These are phyloP conservation scores for Iris macrosiphon DNA, from an alignment of 106 monocot genomes.

Conservation along the genomic window DNA sequence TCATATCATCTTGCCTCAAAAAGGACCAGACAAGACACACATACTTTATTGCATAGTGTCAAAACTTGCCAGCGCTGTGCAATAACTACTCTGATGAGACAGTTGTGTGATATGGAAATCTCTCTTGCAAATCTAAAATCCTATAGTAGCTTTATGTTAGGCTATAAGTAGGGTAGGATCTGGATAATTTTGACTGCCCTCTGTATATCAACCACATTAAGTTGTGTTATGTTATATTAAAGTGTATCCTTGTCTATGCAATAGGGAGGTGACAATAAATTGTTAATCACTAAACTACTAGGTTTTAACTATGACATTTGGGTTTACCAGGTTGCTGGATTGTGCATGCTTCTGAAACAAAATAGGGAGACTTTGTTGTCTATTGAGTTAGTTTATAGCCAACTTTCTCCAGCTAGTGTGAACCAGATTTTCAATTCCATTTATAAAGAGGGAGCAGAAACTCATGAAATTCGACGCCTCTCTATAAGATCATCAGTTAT, in stretches of 20 bases:
- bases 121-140: neutral
- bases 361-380: conserved; percentile 52
- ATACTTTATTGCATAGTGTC: too few species aligned
- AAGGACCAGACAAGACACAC: too few species aligned
- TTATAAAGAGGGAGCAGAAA: conserved; percentile 21
- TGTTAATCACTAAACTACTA: neutral
- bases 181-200: neutral
- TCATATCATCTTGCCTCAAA: too few species aligned
- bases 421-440: conserved; percentile 47
- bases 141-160: neutral
- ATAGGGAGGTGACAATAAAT: neutral
- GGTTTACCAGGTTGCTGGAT: conserved; percentile 55
- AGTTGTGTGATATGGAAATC: neutral
- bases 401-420: conserved; percentile 29
- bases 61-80: too few species aligned
- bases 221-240: neutral
- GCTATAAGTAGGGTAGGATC: neutral
- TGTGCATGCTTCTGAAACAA: conserved; percentile 54
- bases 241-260: neutral
- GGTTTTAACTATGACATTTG: conserved; percentile 1
- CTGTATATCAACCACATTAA: neutral
- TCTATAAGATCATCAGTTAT: conserved; percentile 53
- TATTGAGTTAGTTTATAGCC: conserved; percentile 48
- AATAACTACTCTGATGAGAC: too few species aligned
- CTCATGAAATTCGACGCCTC: conserved; percentile 36